phyloP scores from a whole-genome alignment of 768 basidiomycete species.

The Mycena epipterygia region DNA sequence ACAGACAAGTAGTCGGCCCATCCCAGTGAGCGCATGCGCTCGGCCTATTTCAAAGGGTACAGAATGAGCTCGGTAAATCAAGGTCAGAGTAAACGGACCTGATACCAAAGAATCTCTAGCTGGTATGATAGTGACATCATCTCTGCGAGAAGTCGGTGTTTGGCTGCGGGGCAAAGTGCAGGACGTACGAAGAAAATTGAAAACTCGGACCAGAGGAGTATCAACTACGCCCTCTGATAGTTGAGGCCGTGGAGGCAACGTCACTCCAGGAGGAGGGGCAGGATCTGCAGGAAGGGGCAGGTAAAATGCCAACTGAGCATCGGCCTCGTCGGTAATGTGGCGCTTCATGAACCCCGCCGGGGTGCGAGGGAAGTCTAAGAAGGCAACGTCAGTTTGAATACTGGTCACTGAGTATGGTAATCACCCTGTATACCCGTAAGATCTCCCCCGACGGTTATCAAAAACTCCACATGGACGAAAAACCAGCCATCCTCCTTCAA shows the following conservation, averaged over 20 bases:
- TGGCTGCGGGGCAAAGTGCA: not conserved
- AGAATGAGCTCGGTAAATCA: slow-evolving; percentile 31
- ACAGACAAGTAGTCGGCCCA: slow-evolving; percentile 86
- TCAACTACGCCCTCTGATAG: slow-evolving; percentile 77
- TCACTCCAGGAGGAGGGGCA: slow-evolving; percentile 55
- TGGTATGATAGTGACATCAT: slow-evolving; percentile 95
- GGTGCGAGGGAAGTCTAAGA: slow-evolving; percentile 78
- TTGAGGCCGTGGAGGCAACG: slow-evolving; percentile 61
- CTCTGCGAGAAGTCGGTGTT: slow-evolving; percentile 59
- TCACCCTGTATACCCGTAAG: slow-evolving; percentile 79
- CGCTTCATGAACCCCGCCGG: slow-evolving; percentile 74
- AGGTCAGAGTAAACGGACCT: slow-evolving; percentile 52
- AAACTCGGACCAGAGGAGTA: slow-evolving; percentile 86
- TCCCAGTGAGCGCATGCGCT: slow-evolving; percentile 86
- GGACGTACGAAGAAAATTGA: slow-evolving; percentile 88
- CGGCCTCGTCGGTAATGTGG: slow-evolving; percentile 81
- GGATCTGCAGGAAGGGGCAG: slow-evolving; percentile 61
- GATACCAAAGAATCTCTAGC: slow-evolving; percentile 89
- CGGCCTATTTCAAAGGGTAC: slow-evolving; percentile 58
- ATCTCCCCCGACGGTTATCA: slow-evolving; percentile 81
- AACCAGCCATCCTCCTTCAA: slow-evolving; percentile 86
- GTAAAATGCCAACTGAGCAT: slow-evolving; percentile 76
- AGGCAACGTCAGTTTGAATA: not conserved
- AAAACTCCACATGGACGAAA: slow-evolving; percentile 82
- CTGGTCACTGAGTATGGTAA: not conserved